A percentile compares a stretch with the other conserved stretches of the same genome.
Evolutionary conservation across 306 rosid species (phyloP).

Genomic region (Quercus glauca): DNA sequence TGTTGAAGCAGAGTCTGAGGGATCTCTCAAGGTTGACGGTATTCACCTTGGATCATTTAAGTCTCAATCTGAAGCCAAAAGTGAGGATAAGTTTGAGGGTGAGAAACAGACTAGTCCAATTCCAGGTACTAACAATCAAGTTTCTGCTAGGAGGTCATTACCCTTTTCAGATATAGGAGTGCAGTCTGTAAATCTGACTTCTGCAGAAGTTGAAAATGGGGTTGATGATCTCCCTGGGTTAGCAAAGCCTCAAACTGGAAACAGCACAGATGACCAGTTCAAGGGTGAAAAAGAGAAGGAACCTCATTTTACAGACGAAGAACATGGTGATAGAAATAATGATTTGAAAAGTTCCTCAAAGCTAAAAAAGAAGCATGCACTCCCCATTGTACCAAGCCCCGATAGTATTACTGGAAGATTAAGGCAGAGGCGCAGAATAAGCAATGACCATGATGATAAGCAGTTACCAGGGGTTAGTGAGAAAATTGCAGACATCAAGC

Average conservation of each 20-base stretch:
- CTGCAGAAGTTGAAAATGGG: constrained; percentile 17
- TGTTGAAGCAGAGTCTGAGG: constrained; percentile 19
- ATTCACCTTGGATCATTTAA: constrained; percentile 17
- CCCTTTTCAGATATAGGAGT: constrained; percentile 31
- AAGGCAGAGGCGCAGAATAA: constrained; percentile 9
- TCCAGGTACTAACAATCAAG: constrained; percentile 23
- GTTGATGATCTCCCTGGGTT: constrained; percentile 14
- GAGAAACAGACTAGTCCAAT: neutral
- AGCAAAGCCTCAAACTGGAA: constrained; percentile 10
- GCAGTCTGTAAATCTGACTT: constrained; percentile 17
- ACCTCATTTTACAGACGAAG: neutral
- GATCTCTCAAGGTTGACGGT: constrained; percentile 29
- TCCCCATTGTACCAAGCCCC: neutral
- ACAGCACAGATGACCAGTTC: neutral
- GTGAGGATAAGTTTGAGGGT: constrained; percentile 18
- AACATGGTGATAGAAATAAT: neutral
- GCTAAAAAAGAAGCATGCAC: neutral
- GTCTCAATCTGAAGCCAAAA: constrained; percentile 25
- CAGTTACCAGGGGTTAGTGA: neutral
- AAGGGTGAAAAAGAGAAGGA: constrained; percentile 10
- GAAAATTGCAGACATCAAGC: constrained; percentile 6
- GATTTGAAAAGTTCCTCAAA: neutral
- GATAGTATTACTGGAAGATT: constrained; percentile 36
- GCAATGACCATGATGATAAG: neutral
- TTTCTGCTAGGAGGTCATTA: constrained; percentile 50